Percentiles rank a stretch among this genome's conserved stretches.
These are phyloP conservation scores for Durotheca rogersii DNA, from an alignment of 495 filamentous ascomycete genomes.

Conservation along the genomic window DNA sequence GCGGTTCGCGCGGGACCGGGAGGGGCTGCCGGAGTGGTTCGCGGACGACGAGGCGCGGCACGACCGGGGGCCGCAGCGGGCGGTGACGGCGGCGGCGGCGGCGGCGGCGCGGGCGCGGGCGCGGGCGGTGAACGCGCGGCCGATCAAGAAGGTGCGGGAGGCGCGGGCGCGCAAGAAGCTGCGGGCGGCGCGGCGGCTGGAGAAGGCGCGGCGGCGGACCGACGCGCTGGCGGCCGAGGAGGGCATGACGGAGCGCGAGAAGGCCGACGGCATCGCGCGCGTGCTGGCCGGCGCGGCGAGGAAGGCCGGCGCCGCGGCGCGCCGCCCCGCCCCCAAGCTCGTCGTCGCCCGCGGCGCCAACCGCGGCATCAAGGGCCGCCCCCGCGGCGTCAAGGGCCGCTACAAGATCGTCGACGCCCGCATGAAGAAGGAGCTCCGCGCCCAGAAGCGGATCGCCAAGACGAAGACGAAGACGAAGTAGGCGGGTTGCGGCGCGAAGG, in stretches of 20 bases:
- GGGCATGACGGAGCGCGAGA: slow-evolving; percentile 90
- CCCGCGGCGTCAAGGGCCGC: slow-evolving; percentile 83
- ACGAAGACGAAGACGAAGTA: slow-evolving; percentile 41
- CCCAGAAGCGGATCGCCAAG: slow-evolving; percentile 71
- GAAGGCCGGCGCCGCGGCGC: slow-evolving; percentile 77
- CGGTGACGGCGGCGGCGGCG: slow-evolving; percentile 85
- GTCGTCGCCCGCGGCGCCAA: slow-evolving; percentile 87
- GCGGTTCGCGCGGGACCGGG: slow-evolving; percentile 82
- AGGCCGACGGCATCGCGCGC: slow-evolving; percentile 78
- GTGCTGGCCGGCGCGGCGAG: slow-evolving; percentile 78
- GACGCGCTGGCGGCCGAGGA: slow-evolving; percentile 84
- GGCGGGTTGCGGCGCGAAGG: too few relatives aligned
- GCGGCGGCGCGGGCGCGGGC: slow-evolving; percentile 93
- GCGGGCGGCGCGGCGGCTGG: slow-evolving; percentile 83
- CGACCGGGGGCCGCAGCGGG: slow-evolving; percentile 78
- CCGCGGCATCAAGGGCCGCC: slow-evolving; percentile 65
- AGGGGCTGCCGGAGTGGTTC: slow-evolving; percentile 98
- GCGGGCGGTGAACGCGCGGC: slow-evolving; percentile 89
- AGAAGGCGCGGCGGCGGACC: slow-evolving; percentile 94
- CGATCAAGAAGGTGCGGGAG: slow-evolving; percentile 99
- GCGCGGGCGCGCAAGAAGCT: slow-evolving; percentile 96
- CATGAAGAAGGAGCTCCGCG: slow-evolving; percentile 97
- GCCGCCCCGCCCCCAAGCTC: slow-evolving; percentile 84
- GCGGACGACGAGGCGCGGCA: slow-evolving; percentile 86
- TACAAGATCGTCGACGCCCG: slow-evolving; percentile 98